Evolutionary conservation across 768 basidiomycete genomes (phyloP).

Genomic region (Trametes cubensis): DNA sequence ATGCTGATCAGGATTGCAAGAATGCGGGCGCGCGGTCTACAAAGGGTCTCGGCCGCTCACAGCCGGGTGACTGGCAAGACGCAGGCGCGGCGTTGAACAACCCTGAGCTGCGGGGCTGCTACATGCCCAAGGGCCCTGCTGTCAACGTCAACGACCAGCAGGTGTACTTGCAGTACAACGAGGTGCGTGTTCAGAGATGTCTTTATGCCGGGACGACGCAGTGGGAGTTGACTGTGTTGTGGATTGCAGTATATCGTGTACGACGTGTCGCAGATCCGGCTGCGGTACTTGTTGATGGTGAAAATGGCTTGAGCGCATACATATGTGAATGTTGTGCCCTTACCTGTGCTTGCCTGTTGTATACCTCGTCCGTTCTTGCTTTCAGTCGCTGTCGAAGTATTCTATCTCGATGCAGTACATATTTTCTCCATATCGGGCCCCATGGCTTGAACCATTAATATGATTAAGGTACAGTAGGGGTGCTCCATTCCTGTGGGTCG

Average conservation of each 20-base stretch:
- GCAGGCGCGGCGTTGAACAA: slow-evolving; percentile 53
- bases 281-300: slow-evolving; percentile 62
- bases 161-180: slow-evolving; percentile 53
- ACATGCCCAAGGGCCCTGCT: slow-evolving; percentile 61
- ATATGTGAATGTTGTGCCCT: no score
- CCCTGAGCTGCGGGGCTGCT: slow-evolving; percentile 52
- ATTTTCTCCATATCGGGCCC: no score
- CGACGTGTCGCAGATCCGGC: slow-evolving; percentile 55
- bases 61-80: slow-evolving; percentile 61
- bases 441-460: no score
- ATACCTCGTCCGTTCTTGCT: no score
- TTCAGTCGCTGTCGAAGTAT: no score
- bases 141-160: slow-evolving; percentile 35
- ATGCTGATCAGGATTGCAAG: slow-evolving; percentile 54
- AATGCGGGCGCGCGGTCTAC: slow-evolving; percentile 47
- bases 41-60: slow-evolving; percentile 55
- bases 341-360: no score
- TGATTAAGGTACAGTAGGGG: no score
- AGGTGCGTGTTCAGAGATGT: slow-evolving; percentile 41
- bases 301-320: slow-evolving; percentile 31
- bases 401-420: no score
- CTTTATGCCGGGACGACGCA: no score
- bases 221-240: no score
- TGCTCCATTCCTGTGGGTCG: no score
- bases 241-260: slow-evolving; percentile 34